phyloP scores from a whole-genome alignment of 2,329 filamentous ascomycete species.

The Fusarium odoratissimum region DNA sequence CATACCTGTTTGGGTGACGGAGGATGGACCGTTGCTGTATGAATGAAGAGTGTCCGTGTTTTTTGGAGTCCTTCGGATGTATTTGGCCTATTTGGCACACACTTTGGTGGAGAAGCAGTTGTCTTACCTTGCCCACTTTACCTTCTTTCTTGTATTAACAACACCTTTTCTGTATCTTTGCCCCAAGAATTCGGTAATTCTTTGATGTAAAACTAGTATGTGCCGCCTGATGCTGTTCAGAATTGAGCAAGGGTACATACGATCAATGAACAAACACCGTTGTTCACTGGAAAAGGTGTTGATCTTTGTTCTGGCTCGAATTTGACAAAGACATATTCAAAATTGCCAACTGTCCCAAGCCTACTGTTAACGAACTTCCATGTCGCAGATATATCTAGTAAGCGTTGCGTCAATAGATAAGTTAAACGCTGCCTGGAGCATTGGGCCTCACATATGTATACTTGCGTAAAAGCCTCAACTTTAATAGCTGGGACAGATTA shows the following conservation, averaged over 20 bases:
- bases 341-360: fast-evolving
- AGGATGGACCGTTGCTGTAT: background rate
- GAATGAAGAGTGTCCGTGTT: background rate
- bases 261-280: fast-evolving
- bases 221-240: background rate
- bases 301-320: background rate
- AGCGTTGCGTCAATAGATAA: no score
- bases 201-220: fast-evolving
- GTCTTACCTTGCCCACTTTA: background rate
- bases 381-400: no score
- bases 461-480: no score
- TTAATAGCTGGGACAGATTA: no score
- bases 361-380: no score
- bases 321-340: fast-evolving
- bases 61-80: background rate
- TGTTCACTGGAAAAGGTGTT: background rate
- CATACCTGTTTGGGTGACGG: background rate
- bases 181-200: fast-evolving
- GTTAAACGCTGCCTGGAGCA: background rate
- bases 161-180: fast-evolving
- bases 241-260: background rate
- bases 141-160: background rate
- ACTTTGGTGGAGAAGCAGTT: background rate
- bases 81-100: background rate
- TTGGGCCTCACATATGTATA: background rate